Evolutionary conservation across 495 filamentous ascomycete species (phyloP).

Genomic region (Podospora australis): DNA sequence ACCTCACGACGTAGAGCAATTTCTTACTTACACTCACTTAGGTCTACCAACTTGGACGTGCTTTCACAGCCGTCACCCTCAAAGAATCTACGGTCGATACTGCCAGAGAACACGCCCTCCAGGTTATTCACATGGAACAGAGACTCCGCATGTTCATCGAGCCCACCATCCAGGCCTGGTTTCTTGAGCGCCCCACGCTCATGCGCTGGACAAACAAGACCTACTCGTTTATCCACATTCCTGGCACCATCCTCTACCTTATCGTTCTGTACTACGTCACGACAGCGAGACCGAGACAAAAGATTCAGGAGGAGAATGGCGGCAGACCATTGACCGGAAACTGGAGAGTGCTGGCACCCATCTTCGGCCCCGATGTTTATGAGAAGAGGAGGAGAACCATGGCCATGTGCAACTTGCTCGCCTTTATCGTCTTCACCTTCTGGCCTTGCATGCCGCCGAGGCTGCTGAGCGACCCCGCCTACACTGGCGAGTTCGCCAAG

Average conservation of each 20-base stretch:
- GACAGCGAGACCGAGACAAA: conserved; percentile 40
- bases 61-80: conserved; percentile 52
- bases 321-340: conserved; percentile 25
- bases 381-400: conserved; percentile 51
- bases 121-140: conserved; percentile 54
- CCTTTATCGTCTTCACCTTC: conserved; percentile 69
- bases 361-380: conserved; percentile 22
- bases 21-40: conserved; percentile 1
- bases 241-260: conserved; percentile 64
- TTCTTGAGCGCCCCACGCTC: conserved; percentile 32
- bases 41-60: conserved; percentile 32
- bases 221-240: conserved; percentile 79
- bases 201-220: conserved; percentile 50
- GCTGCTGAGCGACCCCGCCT: conserved; percentile 49
- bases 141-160: conserved; percentile 59
- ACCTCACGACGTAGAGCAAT: not conserved
- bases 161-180: conserved; percentile 52
- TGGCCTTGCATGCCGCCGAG: conserved; percentile 82
- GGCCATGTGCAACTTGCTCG: conserved; percentile 67
- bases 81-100: conserved; percentile 47
- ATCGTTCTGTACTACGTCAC: conserved; percentile 64
- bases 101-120: conserved; percentile 47
- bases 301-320: conserved; percentile 28
- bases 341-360: conserved; percentile 41
- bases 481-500: conserved; percentile 19